phyloP scores from a whole-genome alignment of 805 yeast species.

The Saccharomycopsis babjevae region DNA sequence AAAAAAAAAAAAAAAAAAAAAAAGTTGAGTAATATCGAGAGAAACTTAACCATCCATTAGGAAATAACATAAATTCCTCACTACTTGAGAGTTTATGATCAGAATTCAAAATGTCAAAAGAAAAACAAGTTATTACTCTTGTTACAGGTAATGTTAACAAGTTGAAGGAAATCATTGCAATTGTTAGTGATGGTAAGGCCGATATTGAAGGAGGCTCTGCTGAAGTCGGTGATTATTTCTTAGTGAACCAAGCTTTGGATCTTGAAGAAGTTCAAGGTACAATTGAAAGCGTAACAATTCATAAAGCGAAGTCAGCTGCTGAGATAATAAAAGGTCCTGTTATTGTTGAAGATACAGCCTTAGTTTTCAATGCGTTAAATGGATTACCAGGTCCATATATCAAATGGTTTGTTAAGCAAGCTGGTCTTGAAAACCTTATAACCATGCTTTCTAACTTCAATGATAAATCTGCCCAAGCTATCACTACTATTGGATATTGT shows the following conservation, averaged over 20 bases:
- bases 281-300: constrained; percentile 67
- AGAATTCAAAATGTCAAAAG: not conserved
- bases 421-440: constrained; percentile 71
- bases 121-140: constrained; percentile 27
- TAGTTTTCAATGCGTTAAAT: constrained; percentile 71
- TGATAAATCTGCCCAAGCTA: constrained; percentile 76
- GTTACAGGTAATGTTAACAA: constrained; percentile 89
- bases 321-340: constrained; percentile 61
- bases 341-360: constrained; percentile 89
- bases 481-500: constrained; percentile 87
- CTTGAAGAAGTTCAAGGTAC: constrained; percentile 88
- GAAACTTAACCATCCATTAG: no score
- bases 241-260: constrained; percentile 63
- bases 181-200: constrained; percentile 39
- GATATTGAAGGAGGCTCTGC: constrained; percentile 21
- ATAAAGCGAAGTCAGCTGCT: constrained; percentile 73
- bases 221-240: constrained; percentile 37
- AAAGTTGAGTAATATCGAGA: no score
- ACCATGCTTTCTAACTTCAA: constrained; percentile 73
- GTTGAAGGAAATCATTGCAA: constrained; percentile 71
- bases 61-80: no score
- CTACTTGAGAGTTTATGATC: not conserved
- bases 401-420: constrained; percentile 77
- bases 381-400: constrained; percentile 91
- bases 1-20: no score